A percentile compares a stretch with the other conserved stretches of the same genome.
Evolutionary conservation across 306 rosid genomes (phyloP).

Genomic region (Prunus armeniaca): DNA sequence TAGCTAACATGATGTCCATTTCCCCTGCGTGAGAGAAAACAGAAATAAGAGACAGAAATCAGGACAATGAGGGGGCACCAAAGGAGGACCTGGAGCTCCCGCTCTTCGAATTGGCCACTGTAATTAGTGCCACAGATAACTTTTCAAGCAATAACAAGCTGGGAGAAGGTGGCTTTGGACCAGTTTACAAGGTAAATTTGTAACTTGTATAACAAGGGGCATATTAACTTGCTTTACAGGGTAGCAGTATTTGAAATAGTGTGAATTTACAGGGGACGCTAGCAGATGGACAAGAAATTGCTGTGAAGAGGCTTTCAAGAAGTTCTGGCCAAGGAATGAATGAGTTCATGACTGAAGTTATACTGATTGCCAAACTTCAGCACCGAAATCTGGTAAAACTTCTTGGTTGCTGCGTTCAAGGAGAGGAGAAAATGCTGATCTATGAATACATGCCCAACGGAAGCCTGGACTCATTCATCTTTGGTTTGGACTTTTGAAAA

Average conservation of each 20-base stretch:
- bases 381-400: slow-evolving; percentile 67
- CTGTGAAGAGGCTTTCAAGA: slow-evolving; percentile 49
- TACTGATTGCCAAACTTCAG: slow-evolving; percentile 57
- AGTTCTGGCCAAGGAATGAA: slow-evolving; percentile 48
- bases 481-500: slow-evolving; percentile 35
- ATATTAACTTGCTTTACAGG: background rate
- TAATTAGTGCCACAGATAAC: slow-evolving; percentile 41
- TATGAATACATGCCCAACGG: slow-evolving; percentile 62
- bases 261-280: slow-evolving; percentile 48
- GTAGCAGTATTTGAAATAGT: background rate
- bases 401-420: slow-evolving; percentile 41
- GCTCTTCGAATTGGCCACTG: slow-evolving; percentile 28
- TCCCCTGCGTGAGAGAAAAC: background rate
- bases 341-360: slow-evolving; percentile 61
- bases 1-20: background rate
- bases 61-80: background rate
- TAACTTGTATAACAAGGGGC: too few species aligned
- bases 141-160: slow-evolving; percentile 41
- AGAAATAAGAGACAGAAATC: background rate
- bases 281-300: slow-evolving; percentile 44
- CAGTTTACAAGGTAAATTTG: slow-evolving; percentile 44
- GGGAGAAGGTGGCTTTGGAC: slow-evolving; percentile 70
- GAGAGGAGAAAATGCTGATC: slow-evolving; percentile 43
- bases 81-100: slow-evolving; percentile 50
- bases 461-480: slow-evolving; percentile 66